Conservation (phyloP, 306 rosid genomes). For the Corylus americana region DNA sequence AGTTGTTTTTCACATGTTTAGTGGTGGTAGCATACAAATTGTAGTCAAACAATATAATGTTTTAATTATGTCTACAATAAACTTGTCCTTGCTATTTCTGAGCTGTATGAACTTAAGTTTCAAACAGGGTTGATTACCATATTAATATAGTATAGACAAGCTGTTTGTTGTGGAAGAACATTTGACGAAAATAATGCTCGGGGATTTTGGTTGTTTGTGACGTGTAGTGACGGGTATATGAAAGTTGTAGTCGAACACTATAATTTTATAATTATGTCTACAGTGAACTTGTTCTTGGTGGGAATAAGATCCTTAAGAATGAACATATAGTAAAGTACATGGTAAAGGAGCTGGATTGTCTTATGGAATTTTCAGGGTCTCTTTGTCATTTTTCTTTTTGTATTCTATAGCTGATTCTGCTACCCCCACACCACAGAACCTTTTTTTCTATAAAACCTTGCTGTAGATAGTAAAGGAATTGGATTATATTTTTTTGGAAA, state of each 20-base stretch:
- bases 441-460: slow-evolving; percentile 1
- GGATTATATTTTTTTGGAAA: slow-evolving; percentile 1
- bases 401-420: not conserved
- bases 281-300: not conserved
- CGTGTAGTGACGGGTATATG: not conserved
- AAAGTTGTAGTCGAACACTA: not conserved
- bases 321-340: not conserved
- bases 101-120: slow-evolving; percentile 7
- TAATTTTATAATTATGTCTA: not conserved
- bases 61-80: no score
- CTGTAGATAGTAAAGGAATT: not conserved
- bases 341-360: not conserved
- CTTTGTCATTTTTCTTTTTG: not conserved
- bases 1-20: not conserved
- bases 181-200: slow-evolving; percentile 1
- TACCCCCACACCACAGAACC: not conserved
- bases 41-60: not conserved
- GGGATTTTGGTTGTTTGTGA: not conserved
- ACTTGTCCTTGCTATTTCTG: not conserved
- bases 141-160: slow-evolving; percentile 6
- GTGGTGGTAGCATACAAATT: not conserved
- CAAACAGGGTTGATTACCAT: slow-evolving; percentile 17
- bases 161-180: slow-evolving; percentile 18
- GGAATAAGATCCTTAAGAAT: not conserved
- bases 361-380: not conserved